A percentile compares a stretch with the other conserved stretches of the same genome.
phyloP scores from a whole-genome alignment of 139 green algal genomes.

The Chlorella sorokiniana region DNA sequence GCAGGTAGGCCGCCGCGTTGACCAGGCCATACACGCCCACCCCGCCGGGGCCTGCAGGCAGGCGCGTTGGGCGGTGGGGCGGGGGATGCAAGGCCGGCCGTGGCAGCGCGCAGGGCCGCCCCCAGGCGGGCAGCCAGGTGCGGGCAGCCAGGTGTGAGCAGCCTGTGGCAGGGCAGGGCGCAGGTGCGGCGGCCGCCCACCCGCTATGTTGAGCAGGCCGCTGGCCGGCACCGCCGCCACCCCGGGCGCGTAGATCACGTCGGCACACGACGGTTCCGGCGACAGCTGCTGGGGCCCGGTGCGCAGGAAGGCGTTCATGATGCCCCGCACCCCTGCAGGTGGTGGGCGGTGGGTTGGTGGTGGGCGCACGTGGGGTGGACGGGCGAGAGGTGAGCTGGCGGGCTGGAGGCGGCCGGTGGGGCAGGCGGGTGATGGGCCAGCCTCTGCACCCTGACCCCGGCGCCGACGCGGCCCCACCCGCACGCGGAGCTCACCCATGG shows the following conservation, averaged over 20 bases:
- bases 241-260: slow-evolving; percentile 9
- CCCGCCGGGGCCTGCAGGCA: not conserved
- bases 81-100: not conserved
- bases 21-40: slow-evolving; percentile 29
- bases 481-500: slow-evolving; percentile 23
- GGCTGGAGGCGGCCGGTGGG: too few relatives aligned
- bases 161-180: not conserved
- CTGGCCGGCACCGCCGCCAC: slow-evolving; percentile 11
- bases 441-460: too few relatives aligned
- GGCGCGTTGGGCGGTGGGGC: not conserved
- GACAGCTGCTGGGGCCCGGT: slow-evolving; percentile 48
- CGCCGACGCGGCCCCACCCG: too few relatives aligned
- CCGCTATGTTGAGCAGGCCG: slow-evolving; percentile 13
- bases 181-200: too few relatives aligned
- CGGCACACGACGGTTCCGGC: slow-evolving; percentile 28
- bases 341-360: not conserved
- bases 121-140: not conserved
- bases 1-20: slow-evolving; percentile 42
- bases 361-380: not conserved
- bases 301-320: slow-evolving; percentile 46
- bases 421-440: not conserved
- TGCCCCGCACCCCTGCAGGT: slow-evolving; percentile 10
- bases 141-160: not conserved
- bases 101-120: not conserved
- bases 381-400: too few relatives aligned